phyloP scores from a whole-genome alignment of 116 monocot species.

The Iris pallida region DNA sequence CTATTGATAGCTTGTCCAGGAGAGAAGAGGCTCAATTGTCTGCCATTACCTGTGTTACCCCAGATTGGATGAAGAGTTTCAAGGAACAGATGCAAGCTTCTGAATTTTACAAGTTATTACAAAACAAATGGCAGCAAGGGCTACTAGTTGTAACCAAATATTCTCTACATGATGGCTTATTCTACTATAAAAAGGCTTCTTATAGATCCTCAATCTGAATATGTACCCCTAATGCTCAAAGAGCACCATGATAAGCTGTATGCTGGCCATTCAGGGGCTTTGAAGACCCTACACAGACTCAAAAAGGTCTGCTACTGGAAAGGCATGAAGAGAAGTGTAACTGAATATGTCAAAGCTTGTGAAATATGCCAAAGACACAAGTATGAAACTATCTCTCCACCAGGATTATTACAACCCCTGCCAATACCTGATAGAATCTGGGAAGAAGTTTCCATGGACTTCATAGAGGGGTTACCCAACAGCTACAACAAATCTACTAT shows the following conservation, averaged over 20 bases:
- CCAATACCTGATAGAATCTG: slow-evolving; percentile 4
- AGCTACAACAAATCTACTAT: too few species aligned
- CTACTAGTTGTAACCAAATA: background rate
- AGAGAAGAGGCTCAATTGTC: background rate
- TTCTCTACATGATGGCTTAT: background rate
- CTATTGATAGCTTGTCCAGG: background rate
- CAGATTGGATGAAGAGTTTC: background rate
- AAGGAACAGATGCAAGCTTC: too few species aligned
- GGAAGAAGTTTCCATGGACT: slow-evolving; percentile 10
- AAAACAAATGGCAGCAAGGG: too few species aligned
- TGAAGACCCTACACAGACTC: too few species aligned
- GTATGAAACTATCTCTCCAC: background rate
- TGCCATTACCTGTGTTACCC: background rate
- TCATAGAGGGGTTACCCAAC: slow-evolving; percentile 7
- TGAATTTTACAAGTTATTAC: too few species aligned
- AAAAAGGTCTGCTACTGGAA: too few species aligned
- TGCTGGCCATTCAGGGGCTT: background rate
- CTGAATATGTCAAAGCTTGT: background rate
- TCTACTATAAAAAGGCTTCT: background rate
- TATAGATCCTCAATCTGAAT: background rate
- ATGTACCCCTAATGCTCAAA: background rate
- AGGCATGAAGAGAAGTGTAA: background rate
- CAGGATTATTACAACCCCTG: slow-evolving; percentile 5
- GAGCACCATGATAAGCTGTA: background rate
- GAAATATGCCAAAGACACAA: slow-evolving; percentile 6